A percentile compares a stretch with the other conserved stretches of the same genome.
These are phyloP conservation scores for Pelargonium nanum DNA, from an alignment of 345 rosid genomes.

Conservation along the genomic window DNA sequence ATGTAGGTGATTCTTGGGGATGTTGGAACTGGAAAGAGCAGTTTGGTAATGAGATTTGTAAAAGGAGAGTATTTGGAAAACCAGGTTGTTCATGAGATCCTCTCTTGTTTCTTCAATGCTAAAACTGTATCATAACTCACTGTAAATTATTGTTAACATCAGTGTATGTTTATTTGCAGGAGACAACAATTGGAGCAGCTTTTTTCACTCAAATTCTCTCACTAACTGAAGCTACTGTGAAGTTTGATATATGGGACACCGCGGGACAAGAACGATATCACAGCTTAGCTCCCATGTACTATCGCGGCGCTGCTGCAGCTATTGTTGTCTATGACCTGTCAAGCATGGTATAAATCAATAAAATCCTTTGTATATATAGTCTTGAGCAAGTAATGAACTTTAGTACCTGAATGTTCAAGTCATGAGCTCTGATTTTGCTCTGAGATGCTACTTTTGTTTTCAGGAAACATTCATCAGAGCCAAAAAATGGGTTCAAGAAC, in stretches of 20 bases:
- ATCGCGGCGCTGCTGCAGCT: constrained; percentile 44
- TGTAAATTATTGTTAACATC: not conserved
- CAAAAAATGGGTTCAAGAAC: constrained; percentile 38
- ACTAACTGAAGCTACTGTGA: constrained; percentile 35
- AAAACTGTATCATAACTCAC: not conserved
- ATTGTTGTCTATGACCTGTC: constrained; percentile 35
- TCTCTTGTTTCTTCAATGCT: not conserved
- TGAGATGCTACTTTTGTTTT: not conserved
- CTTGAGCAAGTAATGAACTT: not conserved
- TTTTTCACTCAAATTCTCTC: constrained; percentile 39
- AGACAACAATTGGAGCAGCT: constrained; percentile 44
- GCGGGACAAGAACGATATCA: constrained; percentile 44
- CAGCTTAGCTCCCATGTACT: constrained; percentile 48
- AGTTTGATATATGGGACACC: constrained; percentile 46
- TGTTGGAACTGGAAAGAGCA: constrained; percentile 65
- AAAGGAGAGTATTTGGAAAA: constrained; percentile 53
- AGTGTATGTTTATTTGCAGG: constrained; percentile 17
- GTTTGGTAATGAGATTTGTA: constrained; percentile 50
- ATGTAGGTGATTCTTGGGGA: constrained; percentile 59
- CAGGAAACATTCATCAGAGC: constrained; percentile 37
- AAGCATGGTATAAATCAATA: constrained; percentile 17
- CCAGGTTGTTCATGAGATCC: constrained; percentile 27
- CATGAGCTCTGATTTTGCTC: not conserved
- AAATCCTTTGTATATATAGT: not conserved
- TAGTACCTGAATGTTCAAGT: not conserved